Percentiles rank a stretch among this genome's conserved stretches.
Conservation (phyloP, 2,329 filamentous ascomycete species). For the Macrophomina tecta region DNA sequence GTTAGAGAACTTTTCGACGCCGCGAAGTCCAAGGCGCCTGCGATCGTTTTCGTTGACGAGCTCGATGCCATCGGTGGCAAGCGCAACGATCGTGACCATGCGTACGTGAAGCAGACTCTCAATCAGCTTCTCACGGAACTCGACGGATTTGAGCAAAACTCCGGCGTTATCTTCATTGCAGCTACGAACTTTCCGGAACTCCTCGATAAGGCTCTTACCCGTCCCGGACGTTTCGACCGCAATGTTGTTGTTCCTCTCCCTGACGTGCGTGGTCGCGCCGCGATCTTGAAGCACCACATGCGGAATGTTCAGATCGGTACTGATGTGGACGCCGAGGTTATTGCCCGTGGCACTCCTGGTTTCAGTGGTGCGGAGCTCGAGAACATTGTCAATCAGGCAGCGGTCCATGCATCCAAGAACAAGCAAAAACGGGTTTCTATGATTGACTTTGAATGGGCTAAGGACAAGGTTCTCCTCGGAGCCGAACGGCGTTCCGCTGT, state of each 20-base stretch:
- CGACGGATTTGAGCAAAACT: conserved; percentile 94
- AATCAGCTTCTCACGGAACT: conserved; percentile 97
- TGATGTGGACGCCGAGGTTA: conserved; percentile 81
- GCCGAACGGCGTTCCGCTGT: conserved; percentile 89
- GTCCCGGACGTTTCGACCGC: conserved; percentile 94
- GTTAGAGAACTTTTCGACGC: conserved; percentile 90
- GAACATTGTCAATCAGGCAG: conserved; percentile 95
- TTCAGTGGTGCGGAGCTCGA: conserved; percentile 96
- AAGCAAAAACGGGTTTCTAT: conserved; percentile 78
- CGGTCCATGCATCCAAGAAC: conserved; percentile 89
- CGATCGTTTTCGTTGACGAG: conserved; percentile 96
- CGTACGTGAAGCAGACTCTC: conserved; percentile 95
- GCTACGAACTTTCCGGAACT: conserved; percentile 96
- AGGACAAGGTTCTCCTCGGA: conserved; percentile 97
- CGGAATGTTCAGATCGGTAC: conserved; percentile 82
- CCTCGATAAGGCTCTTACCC: conserved; percentile 91
- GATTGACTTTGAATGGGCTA: conserved; percentile 92
- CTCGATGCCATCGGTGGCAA: conserved; percentile 93
- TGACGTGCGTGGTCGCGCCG: conserved; percentile 89
- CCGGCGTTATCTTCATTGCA: conserved; percentile 91
- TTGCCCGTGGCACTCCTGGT: conserved; percentile 87
- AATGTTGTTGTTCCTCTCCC: conserved; percentile 88
- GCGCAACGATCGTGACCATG: conserved; percentile 88
- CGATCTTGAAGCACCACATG: conserved; percentile 92
- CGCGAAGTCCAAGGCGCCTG: conserved; percentile 83